Base-by-base conservation (phyloP, 345 rosid species). In the Heritiera fomes region DNA sequence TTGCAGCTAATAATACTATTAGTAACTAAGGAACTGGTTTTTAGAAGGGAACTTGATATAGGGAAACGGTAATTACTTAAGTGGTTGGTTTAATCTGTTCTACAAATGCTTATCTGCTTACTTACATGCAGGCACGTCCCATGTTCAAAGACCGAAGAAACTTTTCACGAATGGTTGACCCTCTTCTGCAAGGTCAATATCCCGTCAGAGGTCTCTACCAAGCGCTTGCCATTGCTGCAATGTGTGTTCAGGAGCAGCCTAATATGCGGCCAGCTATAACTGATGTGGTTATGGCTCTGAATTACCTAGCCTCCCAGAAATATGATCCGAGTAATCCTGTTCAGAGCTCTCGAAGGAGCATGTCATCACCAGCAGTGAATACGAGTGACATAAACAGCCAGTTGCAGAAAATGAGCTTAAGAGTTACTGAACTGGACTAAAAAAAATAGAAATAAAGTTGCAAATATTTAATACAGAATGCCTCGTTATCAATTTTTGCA, bases 181-280 rank as follows among this genome's bases (percentile, higher is more conserved):
- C 98, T 0, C 78, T 60, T 76, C 98, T 95, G 23, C 87, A 87
- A 41, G 97, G 92, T 73, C 90, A 82, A 75, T 93, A 91, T 82
- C 98, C 98, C 0, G 68, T 84, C 5, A 89, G 91, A 84, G 95
- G 98, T 59, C 75, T 95, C 74, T 93, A 90, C 88, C 98, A 95
- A 87, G 95, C 94, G 3, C 89, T 95, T 50, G 98, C 98, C 18
- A 89, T 95, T 6, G 89, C 98, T 58, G 98, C 98, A 47, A 93
- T 95, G 98, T 95, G 98, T 9, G 93, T 95, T 38, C 98, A 95
- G 77, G 98, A 95, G 66, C 94, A 93, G 82, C 95, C 98, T 11
- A 88, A 84, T 63, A 85, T 90, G 91, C 85, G 98, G 56, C 98
- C 98, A 0, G 87, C 79, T 20, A 90, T 89, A 78, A 82, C 89